Evolutionary conservation across 768 basidiomycete species (phyloP).

Genomic region (Kwoniella sp.): DNA sequence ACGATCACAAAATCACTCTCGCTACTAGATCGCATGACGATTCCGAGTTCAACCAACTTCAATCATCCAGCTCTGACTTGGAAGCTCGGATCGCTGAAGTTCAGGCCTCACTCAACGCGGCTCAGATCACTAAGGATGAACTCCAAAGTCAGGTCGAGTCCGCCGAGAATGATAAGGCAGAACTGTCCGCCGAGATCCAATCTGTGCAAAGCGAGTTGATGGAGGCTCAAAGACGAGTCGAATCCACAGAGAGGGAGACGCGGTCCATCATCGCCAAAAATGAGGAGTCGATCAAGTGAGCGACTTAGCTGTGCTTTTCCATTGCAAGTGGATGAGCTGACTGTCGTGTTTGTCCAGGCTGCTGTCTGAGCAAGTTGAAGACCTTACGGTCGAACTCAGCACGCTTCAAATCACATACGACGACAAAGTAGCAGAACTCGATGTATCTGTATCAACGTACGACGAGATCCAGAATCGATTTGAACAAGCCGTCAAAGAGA

Average conservation of each 20-base stretch:
- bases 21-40: constrained; percentile 10
- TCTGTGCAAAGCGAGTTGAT: background rate
- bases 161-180: background rate
- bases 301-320: background rate
- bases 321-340: background rate
- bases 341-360: background rate
- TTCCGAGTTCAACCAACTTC: constrained; percentile 5
- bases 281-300: background rate
- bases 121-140: background rate
- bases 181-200: background rate
- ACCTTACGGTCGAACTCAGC: constrained; percentile 22
- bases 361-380: constrained; percentile 22
- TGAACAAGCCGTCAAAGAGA: constrained; percentile 23
- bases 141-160: background rate
- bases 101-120: background rate
- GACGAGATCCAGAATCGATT: constrained; percentile 33
- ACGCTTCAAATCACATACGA: constrained; percentile 20
- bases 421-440: constrained; percentile 15
- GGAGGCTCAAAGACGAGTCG: background rate
- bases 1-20: background rate
- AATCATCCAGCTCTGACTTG: background rate
- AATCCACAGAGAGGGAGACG: background rate
- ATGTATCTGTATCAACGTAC: background rate
- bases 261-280: background rate
- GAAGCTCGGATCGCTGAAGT: background rate